A percentile compares a stretch with the other conserved stretches of the same genome.
These are phyloP conservation scores for Artemisia annua DNA, from an alignment of 129 eudicot species.

Conservation along the genomic window DNA sequence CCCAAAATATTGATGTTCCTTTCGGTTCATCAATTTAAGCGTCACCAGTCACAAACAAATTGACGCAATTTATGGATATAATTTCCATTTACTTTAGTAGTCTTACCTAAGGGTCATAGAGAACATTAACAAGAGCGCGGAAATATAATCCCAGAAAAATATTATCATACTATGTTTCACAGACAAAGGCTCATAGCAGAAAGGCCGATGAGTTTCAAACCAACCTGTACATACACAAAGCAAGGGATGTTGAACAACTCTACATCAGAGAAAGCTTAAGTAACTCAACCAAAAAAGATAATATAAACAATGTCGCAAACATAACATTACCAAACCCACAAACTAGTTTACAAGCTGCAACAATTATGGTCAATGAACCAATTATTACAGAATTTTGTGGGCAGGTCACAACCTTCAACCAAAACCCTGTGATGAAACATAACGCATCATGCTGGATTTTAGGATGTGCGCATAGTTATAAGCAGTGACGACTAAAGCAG, in stretches of 20 bases:
- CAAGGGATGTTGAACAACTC: too few relatives aligned
- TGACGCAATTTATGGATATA: too few relatives aligned
- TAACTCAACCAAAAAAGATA: neutral
- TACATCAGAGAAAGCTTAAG: neutral
- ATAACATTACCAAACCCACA: neutral
- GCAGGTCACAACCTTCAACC: constrained; percentile 35
- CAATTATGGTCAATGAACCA: constrained; percentile 27
- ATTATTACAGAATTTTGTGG: constrained; percentile 40
- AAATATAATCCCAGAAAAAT: neutral
- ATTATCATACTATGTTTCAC: neutral
- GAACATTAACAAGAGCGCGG: constrained; percentile 10
- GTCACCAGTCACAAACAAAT: too few relatives aligned
- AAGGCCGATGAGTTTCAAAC: neutral
- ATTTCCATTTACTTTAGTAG: neutral
- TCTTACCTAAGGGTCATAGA: constrained; percentile 8
- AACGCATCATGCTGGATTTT: constrained; percentile 32
- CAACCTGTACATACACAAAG: constrained; percentile 17
- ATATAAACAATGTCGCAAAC: neutral
- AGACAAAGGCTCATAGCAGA: neutral
- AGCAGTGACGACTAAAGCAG: constrained; percentile 31
- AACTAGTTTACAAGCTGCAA: constrained; percentile 12
- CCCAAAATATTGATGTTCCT: too few relatives aligned
- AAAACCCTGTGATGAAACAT: constrained; percentile 32
- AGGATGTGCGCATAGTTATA: constrained; percentile 18
- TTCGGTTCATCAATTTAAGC: too few relatives aligned